Conservation (phyloP, 345 rosid species). For the Excoecaria cochinchinensis region DNA sequence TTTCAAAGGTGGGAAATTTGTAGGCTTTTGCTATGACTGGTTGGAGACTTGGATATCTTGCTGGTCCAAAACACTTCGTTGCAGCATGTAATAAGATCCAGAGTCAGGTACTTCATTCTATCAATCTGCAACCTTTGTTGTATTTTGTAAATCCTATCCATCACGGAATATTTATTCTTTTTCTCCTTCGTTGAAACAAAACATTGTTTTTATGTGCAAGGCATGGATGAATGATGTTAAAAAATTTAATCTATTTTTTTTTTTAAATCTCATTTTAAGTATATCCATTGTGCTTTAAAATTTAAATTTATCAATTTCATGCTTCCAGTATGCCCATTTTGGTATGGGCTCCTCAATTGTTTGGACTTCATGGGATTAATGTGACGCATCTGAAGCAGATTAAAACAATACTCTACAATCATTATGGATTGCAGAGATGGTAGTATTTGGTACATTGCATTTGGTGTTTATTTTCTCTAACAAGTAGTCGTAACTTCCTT, state of each 20-base stretch:
- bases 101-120: slow-evolving; percentile 69
- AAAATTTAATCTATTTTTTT: neutral
- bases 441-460: neutral
- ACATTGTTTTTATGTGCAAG: neutral
- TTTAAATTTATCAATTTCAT: neutral
- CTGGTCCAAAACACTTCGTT: slow-evolving; percentile 92
- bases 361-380: neutral
- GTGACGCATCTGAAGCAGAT: neutral
- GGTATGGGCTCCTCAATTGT: neutral
- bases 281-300: neutral
- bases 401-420: neutral
- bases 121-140: neutral
- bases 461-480: neutral
- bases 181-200: neutral
- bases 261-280: neutral
- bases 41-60: slow-evolving; percentile 95
- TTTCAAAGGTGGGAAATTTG: slow-evolving; percentile 19
- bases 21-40: slow-evolving; percentile 99
- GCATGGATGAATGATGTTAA: neutral
- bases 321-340: neutral
- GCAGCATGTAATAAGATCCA: slow-evolving; percentile 93
- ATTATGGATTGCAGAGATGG: neutral
- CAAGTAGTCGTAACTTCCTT: neutral
- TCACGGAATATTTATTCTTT: neutral
- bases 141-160: neutral